Conservation (phyloP, 768 basidiomycete genomes). For the Auricularia heimuer region DNA sequence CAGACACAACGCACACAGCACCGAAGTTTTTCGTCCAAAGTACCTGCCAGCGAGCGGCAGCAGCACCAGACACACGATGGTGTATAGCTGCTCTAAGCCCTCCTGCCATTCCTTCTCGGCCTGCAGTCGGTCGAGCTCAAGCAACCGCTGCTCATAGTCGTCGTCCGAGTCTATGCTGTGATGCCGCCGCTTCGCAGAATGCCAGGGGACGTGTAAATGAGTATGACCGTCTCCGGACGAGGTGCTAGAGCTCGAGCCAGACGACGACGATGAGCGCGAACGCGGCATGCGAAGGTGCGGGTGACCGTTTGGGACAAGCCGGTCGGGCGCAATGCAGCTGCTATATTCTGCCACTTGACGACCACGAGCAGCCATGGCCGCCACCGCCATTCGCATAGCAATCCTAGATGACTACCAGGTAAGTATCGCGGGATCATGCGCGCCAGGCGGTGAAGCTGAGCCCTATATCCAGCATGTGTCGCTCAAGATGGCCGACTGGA, state of each 20-base stretch:
- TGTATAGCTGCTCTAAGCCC: conserved; percentile 72
- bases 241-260: not conserved
- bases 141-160: conserved; percentile 59
- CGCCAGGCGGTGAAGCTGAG: no score
- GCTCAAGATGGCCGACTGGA: conserved; percentile 45
- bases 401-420: conserved; percentile 52
- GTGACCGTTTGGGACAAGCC: no score
- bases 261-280: not conserved
- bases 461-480: conserved; percentile 28
- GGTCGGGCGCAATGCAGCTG: no score
- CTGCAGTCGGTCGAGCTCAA: conserved; percentile 13
- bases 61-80: conserved; percentile 69
- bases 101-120: conserved; percentile 94
- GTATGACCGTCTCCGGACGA: not conserved
- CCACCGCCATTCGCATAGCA: conserved; percentile 27
- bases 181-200: not conserved
- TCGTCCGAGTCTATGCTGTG: conserved; percentile 39
- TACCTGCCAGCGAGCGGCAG: conserved; percentile 84
- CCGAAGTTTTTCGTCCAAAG: conserved; percentile 76
- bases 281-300: no score
- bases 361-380: no score
- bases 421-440: no score
- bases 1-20: conserved; percentile 55
- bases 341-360: no score
- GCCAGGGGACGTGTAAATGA: not conserved